A percentile compares a stretch with the other conserved stretches of the same genome.
Evolutionary conservation across 768 basidiomycete genomes (phyloP).

Genomic region (Atractiella rhizophila): DNA sequence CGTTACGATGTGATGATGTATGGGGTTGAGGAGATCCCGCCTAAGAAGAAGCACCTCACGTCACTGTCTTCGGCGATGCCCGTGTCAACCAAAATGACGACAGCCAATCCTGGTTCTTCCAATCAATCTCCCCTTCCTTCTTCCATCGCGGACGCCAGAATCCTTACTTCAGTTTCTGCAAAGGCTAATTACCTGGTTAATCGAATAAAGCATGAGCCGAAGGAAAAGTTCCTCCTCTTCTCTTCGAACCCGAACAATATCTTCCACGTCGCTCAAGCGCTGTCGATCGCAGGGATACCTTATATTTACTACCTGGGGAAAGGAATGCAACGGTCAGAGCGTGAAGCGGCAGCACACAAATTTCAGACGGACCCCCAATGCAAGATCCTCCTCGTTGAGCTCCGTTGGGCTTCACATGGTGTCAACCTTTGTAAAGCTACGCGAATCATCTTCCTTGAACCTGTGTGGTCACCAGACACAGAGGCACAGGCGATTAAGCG

Average conservation of each 20-base stretch:
- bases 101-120: too few relatives aligned
- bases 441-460: constrained; percentile 6
- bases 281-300: too few relatives aligned
- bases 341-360: background rate
- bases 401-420: constrained; percentile 5
- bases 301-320: constrained; percentile 4
- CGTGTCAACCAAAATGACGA: too few relatives aligned
- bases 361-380: background rate
- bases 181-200: constrained; percentile 2
- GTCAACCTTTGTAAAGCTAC: constrained; percentile 5
- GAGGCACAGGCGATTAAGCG: constrained; percentile 7
- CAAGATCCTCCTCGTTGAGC: background rate
- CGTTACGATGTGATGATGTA: too few relatives aligned
- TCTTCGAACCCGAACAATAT: constrained; percentile 2
- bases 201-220: background rate
- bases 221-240: constrained; percentile 7
- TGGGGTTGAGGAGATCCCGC: too few relatives aligned
- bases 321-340: background rate
- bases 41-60: too few relatives aligned
- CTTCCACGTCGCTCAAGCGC: background rate
- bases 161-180: constrained; percentile 1
- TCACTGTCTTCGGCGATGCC: too few relatives aligned
- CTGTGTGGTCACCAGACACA: constrained; percentile 6
- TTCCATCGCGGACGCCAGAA: background rate
- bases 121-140: constrained; percentile 1